Conservation (phyloP, 768 basidiomycete genomes). For the Lentinula guzmanii region DNA sequence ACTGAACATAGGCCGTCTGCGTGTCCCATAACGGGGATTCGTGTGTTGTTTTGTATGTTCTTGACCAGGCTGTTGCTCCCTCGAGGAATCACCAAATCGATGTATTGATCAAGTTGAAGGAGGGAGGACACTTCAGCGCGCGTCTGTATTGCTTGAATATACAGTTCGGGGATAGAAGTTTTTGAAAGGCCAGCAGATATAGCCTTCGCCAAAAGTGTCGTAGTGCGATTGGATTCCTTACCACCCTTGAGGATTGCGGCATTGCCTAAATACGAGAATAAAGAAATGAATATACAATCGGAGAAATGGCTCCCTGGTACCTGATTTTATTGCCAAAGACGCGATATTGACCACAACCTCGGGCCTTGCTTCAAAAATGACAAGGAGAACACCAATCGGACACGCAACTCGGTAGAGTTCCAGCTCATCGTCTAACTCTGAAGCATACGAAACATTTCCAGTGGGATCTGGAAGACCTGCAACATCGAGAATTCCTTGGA, state of each 20-base stretch:
- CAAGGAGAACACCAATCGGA: conserved; percentile 91
- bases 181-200: conserved; percentile 73
- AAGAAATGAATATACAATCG: not conserved
- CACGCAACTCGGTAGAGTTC: conserved; percentile 93
- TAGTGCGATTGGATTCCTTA: conserved; percentile 86
- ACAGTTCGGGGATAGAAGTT: conserved; percentile 69
- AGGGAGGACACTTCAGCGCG: conserved; percentile 87
- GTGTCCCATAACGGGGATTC: conserved; percentile 98
- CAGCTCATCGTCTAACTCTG: conserved; percentile 79
- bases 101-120: conserved; percentile 82
- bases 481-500: conserved; percentile 86
- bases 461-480: conserved; percentile 82
- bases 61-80: conserved; percentile 89
- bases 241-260: conserved; percentile 97
- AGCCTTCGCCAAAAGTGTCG: conserved; percentile 67
- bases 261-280: conserved; percentile 55
- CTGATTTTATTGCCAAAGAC: conserved; percentile 92
- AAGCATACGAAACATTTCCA: conserved; percentile 81
- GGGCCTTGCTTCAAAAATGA: conserved; percentile 96
- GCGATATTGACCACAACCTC: conserved; percentile 99
- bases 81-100: conserved; percentile 94
- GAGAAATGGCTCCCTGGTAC: conserved; percentile 36
- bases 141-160: conserved; percentile 90
- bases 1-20: conserved; percentile 94
- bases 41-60: conserved; percentile 83